phyloP scores from a whole-genome alignment of 1,284 basidiomycete genomes.

The Gymnopus androsaceus region DNA sequence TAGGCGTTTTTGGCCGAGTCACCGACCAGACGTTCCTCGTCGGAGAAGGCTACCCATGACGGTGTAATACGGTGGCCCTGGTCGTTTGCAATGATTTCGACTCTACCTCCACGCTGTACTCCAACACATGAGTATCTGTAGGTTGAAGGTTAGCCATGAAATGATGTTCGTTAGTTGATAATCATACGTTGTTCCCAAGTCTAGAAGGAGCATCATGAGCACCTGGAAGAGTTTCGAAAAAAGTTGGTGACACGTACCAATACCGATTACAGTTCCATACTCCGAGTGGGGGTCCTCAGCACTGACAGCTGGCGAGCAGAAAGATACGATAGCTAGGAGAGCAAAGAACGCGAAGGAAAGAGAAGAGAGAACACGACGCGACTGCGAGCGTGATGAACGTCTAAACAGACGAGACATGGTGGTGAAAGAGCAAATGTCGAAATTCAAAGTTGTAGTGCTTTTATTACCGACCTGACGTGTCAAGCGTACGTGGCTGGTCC shows the following conservation, averaged over 20 bases:
- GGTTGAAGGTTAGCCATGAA: not conserved
- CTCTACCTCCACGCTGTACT: slow-evolving; percentile 90
- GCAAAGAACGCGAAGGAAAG: slow-evolving; percentile 67
- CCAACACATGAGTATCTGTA: slow-evolving; percentile 77
- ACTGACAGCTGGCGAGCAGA: slow-evolving; percentile 57
- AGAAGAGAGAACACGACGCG: slow-evolving; percentile 60
- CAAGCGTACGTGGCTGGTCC: slow-evolving; percentile 5
- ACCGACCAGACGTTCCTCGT: slow-evolving; percentile 89
- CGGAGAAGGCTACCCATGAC: slow-evolving; percentile 90
- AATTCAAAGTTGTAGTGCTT: not conserved
- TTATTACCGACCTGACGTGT: slow-evolving; percentile 16
- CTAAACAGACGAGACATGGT: slow-evolving; percentile 44
- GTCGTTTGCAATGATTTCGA: slow-evolving; percentile 97
- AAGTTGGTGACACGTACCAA: slow-evolving; percentile 61
- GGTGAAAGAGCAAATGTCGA: slow-evolving; percentile 18
- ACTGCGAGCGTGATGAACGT: slow-evolving; percentile 55
- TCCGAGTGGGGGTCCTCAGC: slow-evolving; percentile 63
- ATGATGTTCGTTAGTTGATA: not conserved
- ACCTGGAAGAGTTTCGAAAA: not conserved
- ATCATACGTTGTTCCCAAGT: slow-evolving; percentile 79
- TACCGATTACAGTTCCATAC: slow-evolving; percentile 95
- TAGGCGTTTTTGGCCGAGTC: slow-evolving; percentile 81
- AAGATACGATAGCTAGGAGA: slow-evolving; percentile 62
- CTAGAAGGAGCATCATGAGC: slow-evolving; percentile 40
- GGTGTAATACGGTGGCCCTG: slow-evolving; percentile 97